Percentiles rank a stretch among this genome's conserved stretches.
These are phyloP conservation scores for Cylindrodendrum hubeiense DNA, from an alignment of 2,329 filamentous ascomycete genomes.

Conservation along the genomic window DNA sequence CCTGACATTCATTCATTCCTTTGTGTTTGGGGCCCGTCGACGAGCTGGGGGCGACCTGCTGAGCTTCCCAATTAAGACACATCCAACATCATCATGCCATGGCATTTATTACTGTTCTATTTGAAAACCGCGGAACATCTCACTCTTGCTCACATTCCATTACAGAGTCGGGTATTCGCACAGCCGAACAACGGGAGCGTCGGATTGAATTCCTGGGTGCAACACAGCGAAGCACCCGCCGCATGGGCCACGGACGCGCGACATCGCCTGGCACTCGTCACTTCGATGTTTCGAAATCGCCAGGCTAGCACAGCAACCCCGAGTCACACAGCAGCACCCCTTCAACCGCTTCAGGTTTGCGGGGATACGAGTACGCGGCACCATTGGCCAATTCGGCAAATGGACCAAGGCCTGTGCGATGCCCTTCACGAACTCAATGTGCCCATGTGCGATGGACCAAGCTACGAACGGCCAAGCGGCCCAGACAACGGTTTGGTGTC, in stretches of 20 bases:
- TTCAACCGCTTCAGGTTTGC: constrained; percentile 27
- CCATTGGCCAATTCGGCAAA: constrained; percentile 33
- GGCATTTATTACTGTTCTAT: constrained; percentile 10
- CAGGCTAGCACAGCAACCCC: constrained; percentile 10
- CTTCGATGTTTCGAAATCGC: constrained; percentile 33
- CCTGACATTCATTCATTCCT: constrained; percentile 13
- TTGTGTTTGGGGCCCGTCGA: neutral
- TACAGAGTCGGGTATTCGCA: constrained; percentile 1
- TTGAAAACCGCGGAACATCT: neutral
- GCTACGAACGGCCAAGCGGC: constrained; percentile 13
- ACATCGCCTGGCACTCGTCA: constrained; percentile 19
- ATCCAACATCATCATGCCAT: constrained; percentile 2
- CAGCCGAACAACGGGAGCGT: neutral
- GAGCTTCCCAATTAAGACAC: constrained; percentile 8
- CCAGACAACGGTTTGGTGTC: constrained; percentile 19
- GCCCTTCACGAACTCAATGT: constrained; percentile 8
- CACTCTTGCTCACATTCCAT: neutral
- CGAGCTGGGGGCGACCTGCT: neutral
- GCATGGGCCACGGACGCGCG: neutral
- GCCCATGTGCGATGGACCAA: constrained; percentile 8
- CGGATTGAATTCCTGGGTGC: constrained; percentile 19
- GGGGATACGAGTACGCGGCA: constrained; percentile 28
- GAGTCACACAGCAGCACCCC: constrained; percentile 23
- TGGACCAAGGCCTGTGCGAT: constrained; percentile 9
- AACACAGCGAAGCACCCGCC: neutral